Evolutionary conservation across 2,329 filamentous ascomycete genomes (phyloP), one percentile per base, ranked within the genome.

Genomic region (Rachicladosporium sp.): DNA sequence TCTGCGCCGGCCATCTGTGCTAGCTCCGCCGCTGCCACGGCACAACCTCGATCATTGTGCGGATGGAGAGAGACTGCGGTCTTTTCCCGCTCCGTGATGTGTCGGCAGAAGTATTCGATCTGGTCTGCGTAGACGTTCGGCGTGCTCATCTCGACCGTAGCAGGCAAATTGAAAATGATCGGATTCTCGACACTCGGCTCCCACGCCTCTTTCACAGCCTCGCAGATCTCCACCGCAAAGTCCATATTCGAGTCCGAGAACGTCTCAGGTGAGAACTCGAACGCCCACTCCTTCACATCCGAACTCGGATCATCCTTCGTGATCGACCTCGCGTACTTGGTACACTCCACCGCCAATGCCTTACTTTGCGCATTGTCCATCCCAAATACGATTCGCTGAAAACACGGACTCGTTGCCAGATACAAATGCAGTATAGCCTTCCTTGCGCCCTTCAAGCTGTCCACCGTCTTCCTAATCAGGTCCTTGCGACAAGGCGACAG

Each of bases 1-100:
- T 95, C 85, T 30, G 87, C 91, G 39, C 89, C 91, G 11, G 88
- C 91, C 88, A 96, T 95, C 62, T 95, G 88, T 6, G 82, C 89
- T 53, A 96, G 64, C 59, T 96, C 89, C 7, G 89, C 83, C 0
- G 88, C 88, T 1, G 89, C 89, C 10, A 91, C 78, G 3, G 85
- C 87, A 52, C 83, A 93, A 13, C 89, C 89, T 46, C 91, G 74
- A 61, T 96, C 91, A 57, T 96, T 96, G 65, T 98, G 89, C 6
- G 86, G 84, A 60, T 96, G 91, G 39, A 96, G 73, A 45, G 84
- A 93, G 10, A 96, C 82, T 53, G 80, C 84, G 37, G 94, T 73
- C 66, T 87, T 91, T 54, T 94, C 81, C 38, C 88, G 73, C 61
- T 94, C 82, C 0, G 73, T 73, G 56, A 96, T 87, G 59, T 89